Conservation (phyloP, 352 stramenopile species). For the Globisporangium okanoganense region DNA sequence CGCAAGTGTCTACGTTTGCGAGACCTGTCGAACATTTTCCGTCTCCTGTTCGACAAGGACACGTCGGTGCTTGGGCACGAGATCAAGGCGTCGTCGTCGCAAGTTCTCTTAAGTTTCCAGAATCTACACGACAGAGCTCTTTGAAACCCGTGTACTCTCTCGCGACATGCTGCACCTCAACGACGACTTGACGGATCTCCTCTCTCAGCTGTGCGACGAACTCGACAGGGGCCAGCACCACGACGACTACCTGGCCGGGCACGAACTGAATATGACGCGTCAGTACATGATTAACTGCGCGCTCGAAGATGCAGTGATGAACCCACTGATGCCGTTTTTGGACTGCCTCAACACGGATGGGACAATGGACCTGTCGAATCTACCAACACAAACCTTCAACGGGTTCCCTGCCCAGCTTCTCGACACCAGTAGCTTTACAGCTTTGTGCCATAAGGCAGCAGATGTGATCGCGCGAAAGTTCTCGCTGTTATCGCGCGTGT, state of each 20-base stretch:
- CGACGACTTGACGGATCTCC: constrained; percentile 27
- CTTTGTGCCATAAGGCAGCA: constrained; percentile 9
- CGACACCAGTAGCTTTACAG: not conserved
- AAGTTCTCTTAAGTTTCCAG: constrained; percentile 22
- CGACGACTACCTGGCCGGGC: constrained; percentile 18
- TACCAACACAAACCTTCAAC: not conserved
- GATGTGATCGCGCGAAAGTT: constrained; percentile 20
- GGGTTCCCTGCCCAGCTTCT: not conserved
- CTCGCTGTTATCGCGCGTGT: not conserved
- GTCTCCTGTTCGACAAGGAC: constrained; percentile 23
- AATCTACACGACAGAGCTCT: constrained; percentile 21
- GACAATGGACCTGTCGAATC: constrained; percentile 10
- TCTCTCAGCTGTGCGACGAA: constrained; percentile 25
- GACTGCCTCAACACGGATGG: constrained; percentile 27
- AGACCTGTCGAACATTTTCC: constrained; percentile 23
- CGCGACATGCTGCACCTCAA: constrained; percentile 29
- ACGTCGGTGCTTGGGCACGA: constrained; percentile 16
- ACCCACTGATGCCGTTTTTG: constrained; percentile 24
- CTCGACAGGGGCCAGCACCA: constrained; percentile 17
- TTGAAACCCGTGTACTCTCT: constrained; percentile 27
- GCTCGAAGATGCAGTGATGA: constrained; percentile 23
- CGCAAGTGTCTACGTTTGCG: constrained; percentile 18
- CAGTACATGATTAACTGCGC: constrained; percentile 20
- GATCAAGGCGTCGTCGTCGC: constrained; percentile 10
- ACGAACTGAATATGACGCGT: constrained; percentile 9